Conservation (phyloP, 805 yeast genomes). For the Starmerella geochares region DNA sequence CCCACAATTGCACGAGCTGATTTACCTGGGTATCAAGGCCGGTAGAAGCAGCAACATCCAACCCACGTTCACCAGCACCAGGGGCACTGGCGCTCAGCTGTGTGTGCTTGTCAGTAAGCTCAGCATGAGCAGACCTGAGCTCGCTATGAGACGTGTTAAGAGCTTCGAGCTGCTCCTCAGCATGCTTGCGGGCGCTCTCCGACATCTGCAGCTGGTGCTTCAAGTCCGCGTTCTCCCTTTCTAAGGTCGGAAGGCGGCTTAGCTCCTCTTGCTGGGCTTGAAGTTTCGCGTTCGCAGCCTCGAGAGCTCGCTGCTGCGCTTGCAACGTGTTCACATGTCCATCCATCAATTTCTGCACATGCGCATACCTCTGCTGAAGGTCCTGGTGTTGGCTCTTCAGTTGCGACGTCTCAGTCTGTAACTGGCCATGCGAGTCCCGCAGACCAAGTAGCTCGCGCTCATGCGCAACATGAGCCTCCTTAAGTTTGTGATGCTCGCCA, state of each 20-base stretch:
- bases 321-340: slow-evolving; percentile 21
- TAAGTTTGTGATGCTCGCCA: slow-evolving; percentile 19
- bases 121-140: slow-evolving; percentile 22
- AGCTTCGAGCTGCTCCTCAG: slow-evolving; percentile 22
- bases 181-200: slow-evolving; percentile 18
- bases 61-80: not conserved
- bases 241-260: slow-evolving; percentile 13
- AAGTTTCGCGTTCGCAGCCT: slow-evolving; percentile 19
- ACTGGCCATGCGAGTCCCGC: slow-evolving; percentile 19
- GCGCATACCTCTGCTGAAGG: slow-evolving; percentile 13
- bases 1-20: slow-evolving; percentile 19
- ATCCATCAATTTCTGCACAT: slow-evolving; percentile 19
- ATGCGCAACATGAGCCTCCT: slow-evolving; percentile 14
- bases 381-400: slow-evolving; percentile 15
- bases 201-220: slow-evolving; percentile 20
- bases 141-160: slow-evolving; percentile 13
- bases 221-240: slow-evolving; percentile 22
- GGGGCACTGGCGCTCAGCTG: slow-evolving; percentile 12
- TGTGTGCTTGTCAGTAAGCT: slow-evolving; percentile 19
- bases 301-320: slow-evolving; percentile 19
- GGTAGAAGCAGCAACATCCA: slow-evolving; percentile 7
- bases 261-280: slow-evolving; percentile 17
- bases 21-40: slow-evolving; percentile 15
- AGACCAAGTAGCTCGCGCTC: slow-evolving; percentile 18
- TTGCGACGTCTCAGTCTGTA: slow-evolving; percentile 15